Percentiles rank a stretch among this genome's conserved stretches.
Conservation (phyloP, 805 yeast genomes). For the Spathaspora hagerdaliae region DNA sequence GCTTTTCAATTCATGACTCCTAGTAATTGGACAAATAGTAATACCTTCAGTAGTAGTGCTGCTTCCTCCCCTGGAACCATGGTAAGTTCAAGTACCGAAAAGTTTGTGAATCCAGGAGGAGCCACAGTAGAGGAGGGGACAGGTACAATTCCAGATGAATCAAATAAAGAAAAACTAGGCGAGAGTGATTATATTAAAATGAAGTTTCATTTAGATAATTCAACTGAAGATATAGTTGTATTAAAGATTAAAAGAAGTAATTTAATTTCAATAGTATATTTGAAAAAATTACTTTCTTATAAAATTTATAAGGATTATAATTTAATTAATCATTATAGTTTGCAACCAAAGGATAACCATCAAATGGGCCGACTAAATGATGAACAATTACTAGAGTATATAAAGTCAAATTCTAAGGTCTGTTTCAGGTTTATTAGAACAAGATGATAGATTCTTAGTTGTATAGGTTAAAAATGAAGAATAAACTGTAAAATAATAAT, state of each 20-base stretch:
- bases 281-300: slow-evolving; percentile 23
- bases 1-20: not conserved
- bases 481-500: too few species aligned
- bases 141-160: not conserved
- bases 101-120: too few species aligned
- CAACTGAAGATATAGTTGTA: slow-evolving; percentile 27
- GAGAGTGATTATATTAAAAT: slow-evolving; percentile 16
- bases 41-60: too few species aligned
- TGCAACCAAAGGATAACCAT: slow-evolving; percentile 11
- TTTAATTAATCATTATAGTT: slow-evolving; percentile 23
- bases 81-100: too few species aligned
- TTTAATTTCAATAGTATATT: slow-evolving; percentile 19
- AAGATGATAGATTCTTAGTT: slow-evolving; percentile 8
- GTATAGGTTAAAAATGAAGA: too few species aligned
- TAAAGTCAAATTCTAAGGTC: slow-evolving; percentile 20
- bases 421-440: slow-evolving; percentile 18
- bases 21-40: too few species aligned
- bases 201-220: slow-evolving; percentile 21
- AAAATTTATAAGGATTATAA: slow-evolving; percentile 29
- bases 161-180: slow-evolving; percentile 2
- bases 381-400: slow-evolving; percentile 11
- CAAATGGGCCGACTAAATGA: slow-evolving; percentile 4
- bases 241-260: slow-evolving; percentile 19
- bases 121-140: too few species aligned
- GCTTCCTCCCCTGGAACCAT: too few species aligned